Percentiles rank a stretch among this genome's conserved stretches.
Conservation (phyloP, 768 basidiomycete species). For the Serendipita indica region DNA sequence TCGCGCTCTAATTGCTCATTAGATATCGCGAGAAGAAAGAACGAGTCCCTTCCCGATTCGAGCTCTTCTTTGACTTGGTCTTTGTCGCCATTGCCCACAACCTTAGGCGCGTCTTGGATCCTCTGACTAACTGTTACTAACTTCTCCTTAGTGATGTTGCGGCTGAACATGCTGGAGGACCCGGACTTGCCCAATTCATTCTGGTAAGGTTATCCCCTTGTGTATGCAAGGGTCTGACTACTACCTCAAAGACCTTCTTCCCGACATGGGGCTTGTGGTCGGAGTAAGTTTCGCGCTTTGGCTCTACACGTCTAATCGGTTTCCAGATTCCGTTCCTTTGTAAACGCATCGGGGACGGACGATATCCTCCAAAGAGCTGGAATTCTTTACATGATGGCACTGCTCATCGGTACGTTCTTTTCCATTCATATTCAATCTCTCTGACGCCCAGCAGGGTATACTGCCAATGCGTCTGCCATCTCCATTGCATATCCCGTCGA, state of each 20-base stretch:
- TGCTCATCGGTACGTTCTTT: conserved; percentile 14
- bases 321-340: conserved; percentile 19
- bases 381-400: conserved; percentile 22
- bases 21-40: conserved; percentile 11
- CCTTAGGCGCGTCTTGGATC: conserved; percentile 21
- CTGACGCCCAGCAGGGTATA: conserved; percentile 19
- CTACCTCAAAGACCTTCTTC: neutral
- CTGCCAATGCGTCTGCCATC: conserved; percentile 23
- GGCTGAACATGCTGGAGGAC: conserved; percentile 17
- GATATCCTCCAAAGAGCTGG: conserved; percentile 21
- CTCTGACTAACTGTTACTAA: too few species aligned
- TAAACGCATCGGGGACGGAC: conserved; percentile 24
- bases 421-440: neutral
- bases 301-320: conserved; percentile 15
- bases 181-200: conserved; percentile 17
- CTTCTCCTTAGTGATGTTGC: conserved; percentile 3
- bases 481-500: neutral
- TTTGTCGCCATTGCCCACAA: conserved; percentile 24
- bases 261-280: conserved; percentile 13
- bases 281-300: neutral
- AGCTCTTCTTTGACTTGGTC: conserved; percentile 25
- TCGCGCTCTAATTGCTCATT: neutral
- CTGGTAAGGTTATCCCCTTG: conserved; percentile 7
- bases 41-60: conserved; percentile 19
- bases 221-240: neutral